Base-by-base conservation (phyloP, 164 flowering plant species). In the Vitis rotundifolia region DNA sequence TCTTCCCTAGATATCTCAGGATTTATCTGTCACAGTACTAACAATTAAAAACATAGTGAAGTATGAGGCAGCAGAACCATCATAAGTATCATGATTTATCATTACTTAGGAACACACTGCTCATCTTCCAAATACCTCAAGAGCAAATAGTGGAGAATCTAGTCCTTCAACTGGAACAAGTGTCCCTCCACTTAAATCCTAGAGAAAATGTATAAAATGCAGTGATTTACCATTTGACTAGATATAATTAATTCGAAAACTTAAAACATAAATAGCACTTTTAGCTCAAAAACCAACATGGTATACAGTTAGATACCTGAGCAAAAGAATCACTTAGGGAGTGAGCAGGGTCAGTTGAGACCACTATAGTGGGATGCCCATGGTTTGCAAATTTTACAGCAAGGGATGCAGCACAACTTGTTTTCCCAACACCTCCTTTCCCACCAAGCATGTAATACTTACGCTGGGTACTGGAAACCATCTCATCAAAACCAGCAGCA, bases 321-420 rank as follows among this genome's bases (percentile, higher is more conserved):
- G 89, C 93, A 85, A 95, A 95, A 51, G 99, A 95, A 78, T 95
- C 99, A 75, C 99, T 95, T 77, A 95, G 80, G 3, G 99, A 95
- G 75, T 95, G 99, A 12, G 97, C 98, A 55, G 98, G 98, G 73
- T 92, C 98, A 44, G 98, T 94, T n/a, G 98, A 94, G 55, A 94
- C 97, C 11, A 94, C 92, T 29, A 94, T 78, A 60, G 97, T 94
- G 22, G 97, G 95, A 68, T 92, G 97, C 31, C 97, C 98, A 69
- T 75, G 75, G 64, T 82, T 94, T 26, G 98, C 97, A 74, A 94
- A 92, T 76, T 88, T 94, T 0, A 94, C 93, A 66, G 97, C 98
- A 68, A 94, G 91, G 19, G 98, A 89, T 59, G 98, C 98, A 70
- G 98, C 97, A 77, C 97, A 94, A 71, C 98, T 94, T 10, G 98